These are phyloP conservation scores for Suillus plorans DNA, from an alignment of 768 basidiomycete species.

Conservation along the genomic window DNA sequence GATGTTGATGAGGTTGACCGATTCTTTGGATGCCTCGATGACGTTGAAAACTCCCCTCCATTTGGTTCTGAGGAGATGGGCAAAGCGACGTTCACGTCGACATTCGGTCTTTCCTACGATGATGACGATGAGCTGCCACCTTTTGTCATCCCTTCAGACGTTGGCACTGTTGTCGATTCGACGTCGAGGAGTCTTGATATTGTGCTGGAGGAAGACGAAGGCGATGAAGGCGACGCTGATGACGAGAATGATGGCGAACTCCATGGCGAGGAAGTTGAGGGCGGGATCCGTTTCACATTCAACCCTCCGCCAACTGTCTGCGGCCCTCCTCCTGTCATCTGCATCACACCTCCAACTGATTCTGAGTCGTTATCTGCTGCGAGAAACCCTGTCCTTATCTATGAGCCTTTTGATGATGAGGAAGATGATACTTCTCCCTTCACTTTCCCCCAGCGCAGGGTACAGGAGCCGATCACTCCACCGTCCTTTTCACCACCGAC, in stretches of 20 bases:
- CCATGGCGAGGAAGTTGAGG: conserved; percentile 56
- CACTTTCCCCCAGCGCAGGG: conserved; percentile 22
- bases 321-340: conserved; percentile 29
- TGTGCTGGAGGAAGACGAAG: conserved; percentile 44
- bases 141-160: conserved; percentile 46
- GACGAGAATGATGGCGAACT: conserved; percentile 48
- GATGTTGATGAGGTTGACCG: conserved; percentile 57
- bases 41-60: conserved; percentile 50
- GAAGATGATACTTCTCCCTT: conserved; percentile 24
- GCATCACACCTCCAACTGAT: conserved; percentile 19
- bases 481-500: conserved; percentile 12
- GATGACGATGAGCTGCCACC: conserved; percentile 48
- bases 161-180: conserved; percentile 39
- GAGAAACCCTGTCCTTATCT: conserved; percentile 8
- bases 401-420: conserved; percentile 19
- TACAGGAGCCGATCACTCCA: conserved; percentile 11
- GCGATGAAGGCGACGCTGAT: conserved; percentile 22
- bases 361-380: conserved; percentile 9
- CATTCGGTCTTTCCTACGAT: conserved; percentile 41
- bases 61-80: conserved; percentile 48
- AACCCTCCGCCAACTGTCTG: conserved; percentile 48
- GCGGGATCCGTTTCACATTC: conserved; percentile 76
- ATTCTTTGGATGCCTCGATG: conserved; percentile 72
- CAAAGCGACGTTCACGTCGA: conserved; percentile 59
- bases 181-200: conserved; percentile 33